phyloP scores from a whole-genome alignment of 257 asterid genomes.

The Euphrasia confusa region DNA sequence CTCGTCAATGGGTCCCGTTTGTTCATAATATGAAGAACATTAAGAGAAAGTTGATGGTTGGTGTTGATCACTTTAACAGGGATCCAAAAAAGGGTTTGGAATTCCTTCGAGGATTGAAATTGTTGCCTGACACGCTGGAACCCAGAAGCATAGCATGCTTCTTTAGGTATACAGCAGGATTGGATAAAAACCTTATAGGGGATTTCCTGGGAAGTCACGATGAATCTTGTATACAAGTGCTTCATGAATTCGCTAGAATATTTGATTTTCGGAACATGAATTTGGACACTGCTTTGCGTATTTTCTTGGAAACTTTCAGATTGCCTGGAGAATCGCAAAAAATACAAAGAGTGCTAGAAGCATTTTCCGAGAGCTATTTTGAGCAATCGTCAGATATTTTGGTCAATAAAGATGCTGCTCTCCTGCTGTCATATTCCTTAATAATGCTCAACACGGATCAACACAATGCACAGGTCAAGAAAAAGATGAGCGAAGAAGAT shows the following conservation, averaged over 20 bases:
- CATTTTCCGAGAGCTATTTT: constrained; percentile 82
- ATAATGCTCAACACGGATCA: constrained; percentile 94
- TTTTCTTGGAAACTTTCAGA: constrained; percentile 83
- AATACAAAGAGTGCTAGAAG: constrained; percentile 92
- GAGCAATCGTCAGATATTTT: constrained; percentile 76
- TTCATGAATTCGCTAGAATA: constrained; percentile 75
- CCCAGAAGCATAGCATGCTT: constrained; percentile 72
- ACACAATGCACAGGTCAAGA: constrained; percentile 89
- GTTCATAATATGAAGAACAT: constrained; percentile 64
- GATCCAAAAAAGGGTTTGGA: constrained; percentile 86
- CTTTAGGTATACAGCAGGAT: constrained; percentile 68
- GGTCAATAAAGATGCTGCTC: constrained; percentile 86
- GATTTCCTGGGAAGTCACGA: constrained; percentile 88
- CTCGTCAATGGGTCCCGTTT: constrained; percentile 76
- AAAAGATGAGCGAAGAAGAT: constrained; percentile 95
- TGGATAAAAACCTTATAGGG: constrained; percentile 78
- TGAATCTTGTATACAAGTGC: constrained; percentile 77
- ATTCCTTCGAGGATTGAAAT: constrained; percentile 57
- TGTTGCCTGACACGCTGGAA: constrained; percentile 73
- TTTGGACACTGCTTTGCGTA: constrained; percentile 79
- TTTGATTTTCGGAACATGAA: constrained; percentile 72
- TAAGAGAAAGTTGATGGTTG: constrained; percentile 69
- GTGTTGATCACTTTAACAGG: constrained; percentile 82
- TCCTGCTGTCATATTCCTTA: constrained; percentile 76
- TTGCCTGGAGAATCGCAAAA: constrained; percentile 97